phyloP scores from a whole-genome alignment of 1,139 yeast genomes.

The Kodamaea arcana region DNA sequence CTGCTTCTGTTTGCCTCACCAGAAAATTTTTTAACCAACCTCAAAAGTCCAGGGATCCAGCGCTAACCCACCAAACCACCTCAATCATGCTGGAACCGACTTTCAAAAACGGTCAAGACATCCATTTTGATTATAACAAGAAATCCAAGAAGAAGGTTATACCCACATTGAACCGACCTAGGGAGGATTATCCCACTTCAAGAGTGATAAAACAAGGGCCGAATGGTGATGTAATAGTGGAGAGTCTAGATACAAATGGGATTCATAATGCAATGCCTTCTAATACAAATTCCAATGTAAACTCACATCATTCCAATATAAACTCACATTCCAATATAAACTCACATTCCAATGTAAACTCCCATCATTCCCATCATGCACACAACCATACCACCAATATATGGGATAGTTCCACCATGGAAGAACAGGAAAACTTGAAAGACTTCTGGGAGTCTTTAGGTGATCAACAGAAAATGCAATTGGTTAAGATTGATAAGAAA shows the following conservation, averaged over 20 bases:
- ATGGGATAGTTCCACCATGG: constrained; percentile 58
- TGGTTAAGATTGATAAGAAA: constrained; percentile 66
- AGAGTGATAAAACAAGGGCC: constrained; percentile 69
- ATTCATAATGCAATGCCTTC: constrained; percentile 5
- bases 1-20: no score
- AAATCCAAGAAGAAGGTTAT: constrained; percentile 22
- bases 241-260: constrained; percentile 34
- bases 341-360: constrained; percentile 13
- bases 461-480: constrained; percentile 54
- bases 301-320: constrained; percentile 9
- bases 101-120: constrained; percentile 48
- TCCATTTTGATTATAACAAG: constrained; percentile 52
- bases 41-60: no score
- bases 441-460: constrained; percentile 70
- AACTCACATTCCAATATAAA: no score
- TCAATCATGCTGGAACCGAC: background rate
- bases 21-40: no score
- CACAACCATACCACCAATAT: constrained; percentile 25
- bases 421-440: constrained; percentile 55
- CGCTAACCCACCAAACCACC: background rate
- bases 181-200: constrained; percentile 66
- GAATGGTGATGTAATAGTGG: constrained; percentile 71
- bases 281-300: constrained; percentile 14
- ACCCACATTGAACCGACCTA: constrained; percentile 52
- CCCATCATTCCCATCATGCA: constrained; percentile 11